Conservation (phyloP, 345 rosid species). For the Theobroma cacao region DNA sequence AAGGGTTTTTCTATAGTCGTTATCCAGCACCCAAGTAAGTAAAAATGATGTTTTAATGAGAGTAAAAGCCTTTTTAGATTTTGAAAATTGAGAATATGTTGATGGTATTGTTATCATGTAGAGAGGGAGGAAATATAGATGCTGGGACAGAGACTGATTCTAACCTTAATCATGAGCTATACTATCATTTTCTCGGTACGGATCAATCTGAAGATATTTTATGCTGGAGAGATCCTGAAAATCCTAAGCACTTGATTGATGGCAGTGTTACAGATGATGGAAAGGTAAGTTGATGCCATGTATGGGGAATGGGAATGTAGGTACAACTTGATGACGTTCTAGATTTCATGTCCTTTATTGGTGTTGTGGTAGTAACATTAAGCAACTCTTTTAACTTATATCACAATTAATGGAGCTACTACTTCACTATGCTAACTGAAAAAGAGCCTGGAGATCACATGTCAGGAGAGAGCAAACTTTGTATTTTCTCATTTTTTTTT, state of each 20-base stretch:
- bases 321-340: not conserved
- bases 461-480: not conserved
- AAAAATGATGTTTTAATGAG: not conserved
- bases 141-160: constrained; percentile 92
- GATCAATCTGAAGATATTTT: constrained; percentile 81
- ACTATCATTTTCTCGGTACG: constrained; percentile 77
- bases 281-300: constrained; percentile 42
- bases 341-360: not conserved
- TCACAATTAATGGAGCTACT: not conserved
- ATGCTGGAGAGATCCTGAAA: constrained; percentile 85
- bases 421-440: not conserved
- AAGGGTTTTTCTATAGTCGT: constrained; percentile 91
- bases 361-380: not conserved
- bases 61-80: not conserved
- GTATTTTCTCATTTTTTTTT: not conserved
- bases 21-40: constrained; percentile 89
- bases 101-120: constrained; percentile 27
- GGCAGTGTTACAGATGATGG: constrained; percentile 82
- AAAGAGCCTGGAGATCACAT: not conserved
- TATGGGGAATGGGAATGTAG: not conserved
- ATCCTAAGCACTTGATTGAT: constrained; percentile 62
- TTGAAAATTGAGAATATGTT: not conserved
- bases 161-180: constrained; percentile 74
- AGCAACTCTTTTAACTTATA: not conserved
- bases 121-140: constrained; percentile 78